Base-by-base conservation (phyloP, 2,329 filamentous ascomycete genomes). In the Ascosphaera aggregata region DNA sequence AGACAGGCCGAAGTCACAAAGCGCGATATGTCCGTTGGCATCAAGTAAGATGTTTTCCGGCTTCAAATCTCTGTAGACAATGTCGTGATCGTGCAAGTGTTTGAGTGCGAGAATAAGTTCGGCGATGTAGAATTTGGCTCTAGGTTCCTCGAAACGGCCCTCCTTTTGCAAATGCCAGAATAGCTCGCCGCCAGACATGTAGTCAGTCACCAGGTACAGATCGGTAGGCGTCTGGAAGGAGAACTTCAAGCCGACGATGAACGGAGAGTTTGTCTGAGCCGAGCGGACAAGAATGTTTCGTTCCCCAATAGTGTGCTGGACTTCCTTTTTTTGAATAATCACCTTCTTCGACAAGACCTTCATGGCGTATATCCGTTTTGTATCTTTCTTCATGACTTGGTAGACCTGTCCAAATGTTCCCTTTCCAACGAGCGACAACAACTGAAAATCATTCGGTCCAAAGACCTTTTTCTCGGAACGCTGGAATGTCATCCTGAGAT, bases 101-200 rank as follows among this genome's bases (percentile, higher is more conserved):
- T 94, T 80, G 44, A 98, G 75, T 18, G 89, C 85, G 38, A 95
- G 66, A 47, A 98, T 95, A 44, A 98, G 71, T 58, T 98, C 89
- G 13, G 89, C 89, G 54, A 95, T 95, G 61, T 98, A 98, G 56
- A 98, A 98, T 59, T 95, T 95, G 47, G 89, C 89, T 18, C 89
- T 74, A 49, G 76, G 79, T 62, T 95, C 89, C 47, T 89, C 78
- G 57, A 98, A 98, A 20, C 86, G 78, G 38, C 86, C 86, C 54
- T 95, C 89, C 54, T 92, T 92, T 54, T 98, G 89, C 42, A 98
- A 61, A 63, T 98, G 89, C 86, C 89, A 98, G 60, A 98, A 98
- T 1, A 98, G 66, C 58, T 98, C 89, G 42, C 89, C 89, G 31
- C 89, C 89, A 13, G 89, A 98, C 89, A 98, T 95, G 63, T 94